Evolutionary conservation across 2,329 filamentous ascomycete genomes (phyloP), one percentile per base, ranked within the genome.

Genomic region (Clathrospora elynae): DNA sequence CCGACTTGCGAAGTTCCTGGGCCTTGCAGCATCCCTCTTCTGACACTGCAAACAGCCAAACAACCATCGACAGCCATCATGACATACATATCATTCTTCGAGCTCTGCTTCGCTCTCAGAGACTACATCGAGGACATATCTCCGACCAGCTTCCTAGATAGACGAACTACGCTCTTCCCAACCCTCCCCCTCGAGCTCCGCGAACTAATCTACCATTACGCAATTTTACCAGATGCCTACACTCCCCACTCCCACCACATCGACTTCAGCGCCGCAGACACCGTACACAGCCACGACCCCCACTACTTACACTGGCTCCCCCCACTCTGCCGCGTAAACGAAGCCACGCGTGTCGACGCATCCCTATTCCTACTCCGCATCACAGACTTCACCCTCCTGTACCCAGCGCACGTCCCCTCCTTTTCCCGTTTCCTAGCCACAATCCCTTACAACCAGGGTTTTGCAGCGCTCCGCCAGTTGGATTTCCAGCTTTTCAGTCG

Each of bases 321-420:
- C 16, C 18, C 23, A 3, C 28, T 51, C 4, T 47, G 35, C 20
- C 38, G 28, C 26, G 31, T 44, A 18, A 41, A 47, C 26, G 26
- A 51, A 37, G 38, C 41, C 10, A 41, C 38, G 3, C 43, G 47
- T 8, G 16, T 43, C 28, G 43, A 47, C 7, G 43, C 44, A 6
- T 24, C 43, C 2, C 35, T 46, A 4, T 29, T 22, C 10, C 36
- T 41, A 6, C 39, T 45, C 14, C 36, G 41, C 2, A 36, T 17
- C 6, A 26, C 41, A 4, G 31, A 34, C 11, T 40, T 47, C 11
- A 17, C 12, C 3, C 10, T 47, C 10, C 19, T 41, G 9, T 43
- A 47, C 13, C 32, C 28, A 4, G 35, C 30, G 9, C 31, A 44
- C 14, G 11, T n/a, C 9, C 7, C 18, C 2, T 13, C 24, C 13